phyloP scores from a whole-genome alignment of 768 basidiomycete genomes.

The Collybiopsis luxurians region DNA sequence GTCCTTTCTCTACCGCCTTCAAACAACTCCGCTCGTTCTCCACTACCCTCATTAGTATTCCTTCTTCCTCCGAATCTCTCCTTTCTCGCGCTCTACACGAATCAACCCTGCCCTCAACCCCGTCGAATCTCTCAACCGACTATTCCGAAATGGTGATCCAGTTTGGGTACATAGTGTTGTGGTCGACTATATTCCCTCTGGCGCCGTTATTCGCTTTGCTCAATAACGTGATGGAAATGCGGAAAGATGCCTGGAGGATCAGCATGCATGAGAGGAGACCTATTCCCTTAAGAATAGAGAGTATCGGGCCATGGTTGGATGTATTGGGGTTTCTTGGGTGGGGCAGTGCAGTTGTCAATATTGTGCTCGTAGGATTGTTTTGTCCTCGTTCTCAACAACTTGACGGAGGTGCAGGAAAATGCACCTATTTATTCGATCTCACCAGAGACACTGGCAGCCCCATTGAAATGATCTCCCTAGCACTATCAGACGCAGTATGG shows the following conservation, averaged over 20 bases:
- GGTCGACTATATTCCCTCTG: conserved; percentile 94
- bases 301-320: conserved; percentile 94
- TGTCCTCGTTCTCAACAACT: conserved; percentile 34
- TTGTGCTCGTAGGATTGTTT: conserved; percentile 91
- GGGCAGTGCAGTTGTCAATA: conserved; percentile 85
- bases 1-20: not conserved
- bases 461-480: not conserved
- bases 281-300: conserved; percentile 82
- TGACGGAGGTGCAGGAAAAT: not conserved
- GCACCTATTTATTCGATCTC: not conserved
- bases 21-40: conserved; percentile 45
- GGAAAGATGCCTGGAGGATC: conserved; percentile 96
- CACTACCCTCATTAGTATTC: conserved; percentile 71
- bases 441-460: not conserved
- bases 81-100: not conserved
- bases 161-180: conserved; percentile 90
- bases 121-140: conserved; percentile 77
- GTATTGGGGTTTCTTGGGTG: conserved; percentile 85
- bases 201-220: conserved; percentile 84
- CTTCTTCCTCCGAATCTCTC: conserved; percentile 35
- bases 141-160: conserved; percentile 97
- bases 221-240: conserved; percentile 91
- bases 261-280: conserved; percentile 81
- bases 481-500: not conserved
- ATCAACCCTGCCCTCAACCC: not conserved